These are phyloP conservation scores for Clonostachys rhizophaga DNA, from an alignment of 2,329 filamentous ascomycete species.

Conservation along the genomic window DNA sequence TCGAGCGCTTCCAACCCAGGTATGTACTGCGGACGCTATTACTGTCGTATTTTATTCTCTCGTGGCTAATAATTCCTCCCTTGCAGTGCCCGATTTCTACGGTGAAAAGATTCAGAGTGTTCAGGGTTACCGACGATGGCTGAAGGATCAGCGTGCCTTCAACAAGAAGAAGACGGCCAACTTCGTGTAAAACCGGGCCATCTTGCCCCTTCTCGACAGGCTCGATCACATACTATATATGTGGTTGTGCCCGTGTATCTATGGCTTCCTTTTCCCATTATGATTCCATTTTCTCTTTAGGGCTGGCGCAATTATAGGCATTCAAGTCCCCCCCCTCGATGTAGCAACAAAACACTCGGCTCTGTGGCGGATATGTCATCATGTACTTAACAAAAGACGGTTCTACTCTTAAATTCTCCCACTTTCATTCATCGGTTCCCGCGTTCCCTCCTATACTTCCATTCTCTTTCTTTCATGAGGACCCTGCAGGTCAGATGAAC, in stretches of 20 bases:
- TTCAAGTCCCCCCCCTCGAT: not conserved
- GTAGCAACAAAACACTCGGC: not conserved
- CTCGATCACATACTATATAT: too few relatives aligned
- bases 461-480: not conserved
- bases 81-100: slow-evolving; percentile 85
- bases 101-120: slow-evolving; percentile 97
- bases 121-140: slow-evolving; percentile 85
- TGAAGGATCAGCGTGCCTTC: slow-evolving; percentile 96
- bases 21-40: slow-evolving; percentile 17
- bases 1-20: slow-evolving; percentile 86
- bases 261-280: too few relatives aligned
- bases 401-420: slow-evolving; percentile 2
- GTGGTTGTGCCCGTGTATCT: too few relatives aligned
- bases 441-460: not conserved
- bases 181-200: slow-evolving; percentile 41
- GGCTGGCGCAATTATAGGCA: not conserved
- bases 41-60: too few relatives aligned
- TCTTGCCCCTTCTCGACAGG: not conserved
- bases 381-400: not conserved
- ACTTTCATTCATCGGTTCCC: not conserved
- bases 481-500: slow-evolving; percentile 30
- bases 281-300: not conserved
- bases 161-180: slow-evolving; percentile 84
- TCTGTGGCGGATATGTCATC: not conserved
- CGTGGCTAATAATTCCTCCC: not conserved